These are phyloP conservation scores for Rubroboletus satanas DNA, from an alignment of 768 basidiomycete genomes.

Conservation along the genomic window DNA sequence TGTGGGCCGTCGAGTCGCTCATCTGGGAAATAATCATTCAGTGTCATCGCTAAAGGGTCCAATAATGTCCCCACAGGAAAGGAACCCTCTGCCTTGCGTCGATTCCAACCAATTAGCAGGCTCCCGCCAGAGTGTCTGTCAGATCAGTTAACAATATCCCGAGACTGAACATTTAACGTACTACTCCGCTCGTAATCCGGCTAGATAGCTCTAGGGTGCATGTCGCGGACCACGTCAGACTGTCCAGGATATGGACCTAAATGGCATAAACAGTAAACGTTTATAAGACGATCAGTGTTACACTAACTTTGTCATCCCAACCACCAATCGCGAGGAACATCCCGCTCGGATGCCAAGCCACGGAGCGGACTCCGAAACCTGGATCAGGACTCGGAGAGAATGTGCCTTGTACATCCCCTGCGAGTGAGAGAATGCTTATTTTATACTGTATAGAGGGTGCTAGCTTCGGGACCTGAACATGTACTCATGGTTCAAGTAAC, in stretches of 20 bases:
- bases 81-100: slow-evolving; percentile 80
- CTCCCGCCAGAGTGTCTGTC: slow-evolving; percentile 81
- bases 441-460: slow-evolving; percentile 56
- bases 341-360: slow-evolving; percentile 85
- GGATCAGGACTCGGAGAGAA: slow-evolving; percentile 76
- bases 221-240: slow-evolving; percentile 68
- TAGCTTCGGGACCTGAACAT: background rate
- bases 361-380: slow-evolving; percentile 75
- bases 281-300: background rate
- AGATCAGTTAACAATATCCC: background rate
- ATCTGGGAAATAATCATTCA: slow-evolving; percentile 39
- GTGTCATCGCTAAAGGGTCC: background rate
- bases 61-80: slow-evolving; percentile 60
- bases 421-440: slow-evolving; percentile 62
- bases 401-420: slow-evolving; percentile 59
- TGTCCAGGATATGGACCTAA: slow-evolving; percentile 74
- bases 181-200: slow-evolving; percentile 53
- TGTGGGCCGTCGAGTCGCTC: slow-evolving; percentile 59
- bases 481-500: slow-evolving; percentile 6
- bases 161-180: slow-evolving; percentile 35
- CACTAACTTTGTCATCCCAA: slow-evolving; percentile 80
- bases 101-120: slow-evolving; percentile 80
- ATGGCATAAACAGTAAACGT: background rate
- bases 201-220: slow-evolving; percentile 58
- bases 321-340: slow-evolving; percentile 78